Evolutionary conservation across 768 basidiomycete genomes (phyloP).

Genomic region (Hericium alpestre): DNA sequence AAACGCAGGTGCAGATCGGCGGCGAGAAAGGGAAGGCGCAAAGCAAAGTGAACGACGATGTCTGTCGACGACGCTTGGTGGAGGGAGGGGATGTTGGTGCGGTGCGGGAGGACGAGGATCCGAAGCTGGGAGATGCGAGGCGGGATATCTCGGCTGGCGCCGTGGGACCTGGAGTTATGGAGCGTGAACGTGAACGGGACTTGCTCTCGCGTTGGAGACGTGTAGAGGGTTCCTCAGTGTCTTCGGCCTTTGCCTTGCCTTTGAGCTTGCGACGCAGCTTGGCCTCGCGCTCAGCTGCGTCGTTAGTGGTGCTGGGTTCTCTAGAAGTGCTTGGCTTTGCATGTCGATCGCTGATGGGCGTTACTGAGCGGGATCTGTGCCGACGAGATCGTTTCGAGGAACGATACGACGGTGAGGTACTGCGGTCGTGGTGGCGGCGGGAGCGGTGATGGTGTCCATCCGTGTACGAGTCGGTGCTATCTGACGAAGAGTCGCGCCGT

Average conservation of each 20-base stretch:
- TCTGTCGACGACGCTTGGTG: too few species aligned
- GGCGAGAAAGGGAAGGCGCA: too few species aligned
- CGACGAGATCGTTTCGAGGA: constrained; percentile 4
- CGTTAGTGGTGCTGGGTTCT: neutral
- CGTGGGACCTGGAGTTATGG: neutral
- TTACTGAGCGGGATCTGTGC: neutral
- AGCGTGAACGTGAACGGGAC: constrained; percentile 4
- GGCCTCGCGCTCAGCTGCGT: constrained; percentile 19
- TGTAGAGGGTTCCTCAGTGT: neutral
- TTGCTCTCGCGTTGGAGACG: neutral
- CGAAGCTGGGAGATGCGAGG: neutral
- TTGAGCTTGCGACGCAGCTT: constrained; percentile 25
- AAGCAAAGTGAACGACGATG: too few species aligned
- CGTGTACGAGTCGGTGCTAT: neutral
- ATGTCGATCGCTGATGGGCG: neutral
- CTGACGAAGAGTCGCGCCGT: neutral
- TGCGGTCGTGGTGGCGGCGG: neutral
- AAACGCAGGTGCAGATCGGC: too few species aligned
- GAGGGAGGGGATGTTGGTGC: constrained; percentile 11
- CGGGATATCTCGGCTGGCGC: neutral
- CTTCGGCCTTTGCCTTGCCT: constrained; percentile 11
- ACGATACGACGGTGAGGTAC: neutral
- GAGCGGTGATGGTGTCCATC: neutral
- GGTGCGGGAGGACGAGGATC: constrained; percentile 6
- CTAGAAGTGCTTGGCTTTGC: neutral